A percentile compares a stretch with the other conserved stretches of the same genome.
Conservation (phyloP, 2,329 filamentous ascomycete genomes). For the Tolypocladium pustulatum region DNA sequence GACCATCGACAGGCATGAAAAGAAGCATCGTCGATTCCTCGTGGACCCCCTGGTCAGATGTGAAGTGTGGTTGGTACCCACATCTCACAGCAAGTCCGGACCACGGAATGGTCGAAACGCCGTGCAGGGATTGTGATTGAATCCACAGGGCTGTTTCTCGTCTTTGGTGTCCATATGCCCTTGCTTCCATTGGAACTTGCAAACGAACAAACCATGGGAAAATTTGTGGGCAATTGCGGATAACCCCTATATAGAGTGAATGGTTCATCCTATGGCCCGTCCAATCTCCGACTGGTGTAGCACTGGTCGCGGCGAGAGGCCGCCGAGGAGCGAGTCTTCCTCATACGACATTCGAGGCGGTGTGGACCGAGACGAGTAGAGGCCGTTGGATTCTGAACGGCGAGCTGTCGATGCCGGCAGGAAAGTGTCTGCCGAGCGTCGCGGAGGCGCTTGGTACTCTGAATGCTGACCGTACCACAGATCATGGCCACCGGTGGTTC, state of each 20-base stretch:
- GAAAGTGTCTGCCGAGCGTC: constrained; percentile 21
- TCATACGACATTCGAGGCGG: constrained; percentile 34
- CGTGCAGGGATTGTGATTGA: not conserved
- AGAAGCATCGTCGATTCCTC: not conserved
- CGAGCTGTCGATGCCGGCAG: not conserved
- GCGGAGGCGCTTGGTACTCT: constrained; percentile 18
- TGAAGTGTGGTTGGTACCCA: not conserved
- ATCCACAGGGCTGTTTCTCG: not conserved
- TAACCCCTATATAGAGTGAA: not conserved
- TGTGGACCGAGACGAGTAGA: constrained; percentile 30
- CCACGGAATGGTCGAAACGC: not conserved
- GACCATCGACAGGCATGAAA: not conserved
- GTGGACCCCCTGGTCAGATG: not conserved
- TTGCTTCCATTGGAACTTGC: no score
- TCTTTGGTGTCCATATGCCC: not conserved
- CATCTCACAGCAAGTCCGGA: not conserved
- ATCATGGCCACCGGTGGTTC: constrained; percentile 27
- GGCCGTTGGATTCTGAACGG: not conserved
- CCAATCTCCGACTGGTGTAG: constrained; percentile 39
- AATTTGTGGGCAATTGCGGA: not conserved
- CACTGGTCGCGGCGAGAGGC: constrained; percentile 37
- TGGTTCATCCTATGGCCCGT: constrained; percentile 39
- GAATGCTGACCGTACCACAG: constrained; percentile 26
- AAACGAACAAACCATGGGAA: not conserved
- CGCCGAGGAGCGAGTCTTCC: constrained; percentile 33